Conservation (phyloP, 1,284 basidiomycete species). For the Rhizoctonia solani region DNA sequence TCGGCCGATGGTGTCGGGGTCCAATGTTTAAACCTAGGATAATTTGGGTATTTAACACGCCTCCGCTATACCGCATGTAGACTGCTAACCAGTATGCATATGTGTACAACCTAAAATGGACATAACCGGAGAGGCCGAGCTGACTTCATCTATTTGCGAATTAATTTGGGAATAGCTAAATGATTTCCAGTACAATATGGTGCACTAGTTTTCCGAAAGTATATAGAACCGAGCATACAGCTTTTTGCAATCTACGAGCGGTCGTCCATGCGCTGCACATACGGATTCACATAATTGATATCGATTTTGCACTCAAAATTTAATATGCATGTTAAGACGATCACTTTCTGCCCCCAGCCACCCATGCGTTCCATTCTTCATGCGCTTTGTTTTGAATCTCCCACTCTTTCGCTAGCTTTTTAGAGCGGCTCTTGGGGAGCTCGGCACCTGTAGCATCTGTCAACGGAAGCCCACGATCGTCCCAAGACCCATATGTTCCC, state of each 20-base stretch:
- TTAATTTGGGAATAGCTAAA: too few species aligned
- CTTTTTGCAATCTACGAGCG: too few species aligned
- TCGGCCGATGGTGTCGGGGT: too few species aligned
- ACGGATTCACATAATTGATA: not conserved
- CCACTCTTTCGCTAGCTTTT: conserved; percentile 83
- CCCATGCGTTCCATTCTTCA: conserved; percentile 59
- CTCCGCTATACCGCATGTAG: not conserved
- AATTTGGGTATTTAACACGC: not conserved
- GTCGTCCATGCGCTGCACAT: too few species aligned
- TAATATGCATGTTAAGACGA: not conserved
- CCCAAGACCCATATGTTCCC: conserved; percentile 77
- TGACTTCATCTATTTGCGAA: too few species aligned
- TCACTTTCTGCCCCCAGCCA: not conserved
- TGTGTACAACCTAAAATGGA: too few species aligned
- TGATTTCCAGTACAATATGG: too few species aligned
- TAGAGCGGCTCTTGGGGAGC: conserved; percentile 78
- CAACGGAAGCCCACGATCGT: conserved; percentile 82
- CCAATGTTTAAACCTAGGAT: too few species aligned
- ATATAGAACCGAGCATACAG: not conserved
- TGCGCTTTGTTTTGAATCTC: conserved; percentile 78
- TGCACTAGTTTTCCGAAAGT: not conserved
- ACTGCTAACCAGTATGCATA: too few species aligned
- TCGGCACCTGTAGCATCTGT: conserved; percentile 85
- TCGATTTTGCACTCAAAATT: not conserved
- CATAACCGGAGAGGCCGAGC: too few species aligned